Conservation (phyloP, 768 basidiomycete genomes). For the Cytidiella melzeri region DNA sequence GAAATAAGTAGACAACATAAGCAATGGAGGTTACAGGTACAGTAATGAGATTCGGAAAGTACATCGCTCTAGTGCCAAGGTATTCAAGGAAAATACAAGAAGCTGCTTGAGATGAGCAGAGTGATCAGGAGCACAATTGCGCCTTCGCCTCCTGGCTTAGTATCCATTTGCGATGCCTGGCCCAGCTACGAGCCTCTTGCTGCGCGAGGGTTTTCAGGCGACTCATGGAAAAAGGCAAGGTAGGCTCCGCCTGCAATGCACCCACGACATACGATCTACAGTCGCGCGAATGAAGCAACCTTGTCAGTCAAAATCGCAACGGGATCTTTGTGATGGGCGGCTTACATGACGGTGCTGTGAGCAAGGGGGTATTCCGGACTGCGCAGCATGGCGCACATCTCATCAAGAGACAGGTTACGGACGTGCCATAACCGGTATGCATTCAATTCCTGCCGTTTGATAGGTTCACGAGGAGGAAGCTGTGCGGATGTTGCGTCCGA, state of each 20-base stretch:
- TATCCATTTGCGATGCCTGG: constrained; percentile 35
- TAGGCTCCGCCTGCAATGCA: constrained; percentile 34
- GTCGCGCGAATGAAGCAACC: not conserved
- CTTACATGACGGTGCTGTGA: constrained; percentile 43
- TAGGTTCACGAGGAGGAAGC: not conserved
- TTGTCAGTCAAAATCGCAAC: no score
- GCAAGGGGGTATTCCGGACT: constrained; percentile 35
- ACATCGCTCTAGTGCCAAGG: not conserved
- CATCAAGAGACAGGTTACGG: constrained; percentile 27
- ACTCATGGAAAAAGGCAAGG: constrained; percentile 31
- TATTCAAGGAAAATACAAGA: not conserved
- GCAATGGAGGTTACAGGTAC: not conserved
- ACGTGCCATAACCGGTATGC: constrained; percentile 42
- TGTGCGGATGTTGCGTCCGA: not conserved
- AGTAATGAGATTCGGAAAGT: not conserved
- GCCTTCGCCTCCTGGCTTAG: not conserved
- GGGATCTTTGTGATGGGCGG: no score
- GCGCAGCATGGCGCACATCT: constrained; percentile 35
- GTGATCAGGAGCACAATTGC: not conserved
- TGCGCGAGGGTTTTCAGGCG: constrained; percentile 31
- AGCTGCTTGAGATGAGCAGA: not conserved
- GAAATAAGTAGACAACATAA: not conserved
- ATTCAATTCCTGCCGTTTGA: constrained; percentile 21
- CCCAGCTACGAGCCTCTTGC: constrained; percentile 38
- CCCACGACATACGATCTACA: constrained; percentile 38